phyloP scores from a whole-genome alignment of 768 basidiomycete genomes.

The Boletus subparvulus region DNA sequence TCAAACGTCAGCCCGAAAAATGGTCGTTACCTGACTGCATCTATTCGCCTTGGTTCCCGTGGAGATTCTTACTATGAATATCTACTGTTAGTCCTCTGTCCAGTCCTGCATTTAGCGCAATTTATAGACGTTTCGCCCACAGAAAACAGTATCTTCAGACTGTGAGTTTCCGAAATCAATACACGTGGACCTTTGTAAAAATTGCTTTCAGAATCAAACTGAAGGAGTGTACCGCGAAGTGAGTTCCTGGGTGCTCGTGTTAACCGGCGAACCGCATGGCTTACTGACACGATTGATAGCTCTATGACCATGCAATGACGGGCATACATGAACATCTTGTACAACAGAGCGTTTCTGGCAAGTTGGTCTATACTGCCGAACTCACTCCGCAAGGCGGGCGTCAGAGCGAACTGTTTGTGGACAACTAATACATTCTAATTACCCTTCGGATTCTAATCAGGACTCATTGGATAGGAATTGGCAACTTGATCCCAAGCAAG shows the following conservation, averaged over 20 bases:
- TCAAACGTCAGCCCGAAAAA: slow-evolving; percentile 40
- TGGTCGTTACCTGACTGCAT: slow-evolving; percentile 59
- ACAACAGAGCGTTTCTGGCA: slow-evolving; percentile 53
- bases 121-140: slow-evolving; percentile 1
- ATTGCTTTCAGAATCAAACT: slow-evolving; percentile 53
- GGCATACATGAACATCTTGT: slow-evolving; percentile 78
- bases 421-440: not conserved
- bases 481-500: slow-evolving; percentile 84
- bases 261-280: not conserved
- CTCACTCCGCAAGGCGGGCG: slow-evolving; percentile 56
- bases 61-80: slow-evolving; percentile 97
- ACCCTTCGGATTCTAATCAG: slow-evolving; percentile 6
- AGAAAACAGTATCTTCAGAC: slow-evolving; percentile 37
- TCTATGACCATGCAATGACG: slow-evolving; percentile 87
- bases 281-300: slow-evolving; percentile 44
- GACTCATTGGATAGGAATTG: slow-evolving; percentile 50
- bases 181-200: not conserved
- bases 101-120: not conserved
- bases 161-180: slow-evolving; percentile 17
- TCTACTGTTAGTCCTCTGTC: slow-evolving; percentile 53
- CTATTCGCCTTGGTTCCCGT: slow-evolving; percentile 86
- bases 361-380: slow-evolving; percentile 80
- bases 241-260: slow-evolving; percentile 19
- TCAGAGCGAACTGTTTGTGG: slow-evolving; percentile 36
- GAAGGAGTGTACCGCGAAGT: slow-evolving; percentile 79